Evolutionary conservation across 2,329 filamentous ascomycete species (phyloP).

Genomic region (Coleophoma cylindrospora): DNA sequence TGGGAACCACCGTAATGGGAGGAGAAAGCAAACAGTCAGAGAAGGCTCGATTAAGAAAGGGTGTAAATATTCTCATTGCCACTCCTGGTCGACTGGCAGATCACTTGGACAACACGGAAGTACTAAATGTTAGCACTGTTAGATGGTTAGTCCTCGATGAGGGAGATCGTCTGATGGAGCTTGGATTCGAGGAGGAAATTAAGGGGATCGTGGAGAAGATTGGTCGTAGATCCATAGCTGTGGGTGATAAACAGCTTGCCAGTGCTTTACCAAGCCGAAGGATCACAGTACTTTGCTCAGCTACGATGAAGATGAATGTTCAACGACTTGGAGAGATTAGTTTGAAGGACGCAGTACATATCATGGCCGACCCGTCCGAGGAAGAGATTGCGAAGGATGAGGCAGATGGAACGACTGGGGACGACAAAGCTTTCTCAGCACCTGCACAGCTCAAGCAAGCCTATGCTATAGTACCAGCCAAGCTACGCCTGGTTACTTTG

Average conservation of each 20-base stretch:
- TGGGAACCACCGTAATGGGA: slow-evolving; percentile 76
- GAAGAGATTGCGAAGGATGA: slow-evolving; percentile 45
- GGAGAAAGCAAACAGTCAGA: slow-evolving; percentile 72
- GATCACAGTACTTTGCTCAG: slow-evolving; percentile 88
- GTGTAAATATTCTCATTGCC: slow-evolving; percentile 91
- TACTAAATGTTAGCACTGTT: slow-evolving; percentile 80
- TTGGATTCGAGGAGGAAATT: slow-evolving; percentile 94
- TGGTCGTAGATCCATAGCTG: slow-evolving; percentile 55
- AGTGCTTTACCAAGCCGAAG: slow-evolving; percentile 67
- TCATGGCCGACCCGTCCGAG: slow-evolving; percentile 58
- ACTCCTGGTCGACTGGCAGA: slow-evolving; percentile 89
- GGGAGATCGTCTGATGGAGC: slow-evolving; percentile 95
- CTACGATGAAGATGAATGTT: slow-evolving; percentile 97
- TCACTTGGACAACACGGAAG: slow-evolving; percentile 89
- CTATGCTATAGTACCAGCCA: slow-evolving; percentile 81
- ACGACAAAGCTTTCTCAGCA: slow-evolving; percentile 62
- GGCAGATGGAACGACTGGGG: slow-evolving; percentile 38
- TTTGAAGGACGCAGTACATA: slow-evolving; percentile 84
- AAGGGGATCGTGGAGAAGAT: slow-evolving; percentile 80
- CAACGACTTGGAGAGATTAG: slow-evolving; percentile 92
- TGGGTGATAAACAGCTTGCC: slow-evolving; percentile 55
- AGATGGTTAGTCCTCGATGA: slow-evolving; percentile 94
- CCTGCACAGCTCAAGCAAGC: slow-evolving; percentile 92
- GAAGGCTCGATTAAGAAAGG: slow-evolving; percentile 89
- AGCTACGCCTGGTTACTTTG: slow-evolving; percentile 84